Base-by-base conservation (phyloP, 371 early-diverging fungal species). In the Gilbertella persicaria region DNA sequence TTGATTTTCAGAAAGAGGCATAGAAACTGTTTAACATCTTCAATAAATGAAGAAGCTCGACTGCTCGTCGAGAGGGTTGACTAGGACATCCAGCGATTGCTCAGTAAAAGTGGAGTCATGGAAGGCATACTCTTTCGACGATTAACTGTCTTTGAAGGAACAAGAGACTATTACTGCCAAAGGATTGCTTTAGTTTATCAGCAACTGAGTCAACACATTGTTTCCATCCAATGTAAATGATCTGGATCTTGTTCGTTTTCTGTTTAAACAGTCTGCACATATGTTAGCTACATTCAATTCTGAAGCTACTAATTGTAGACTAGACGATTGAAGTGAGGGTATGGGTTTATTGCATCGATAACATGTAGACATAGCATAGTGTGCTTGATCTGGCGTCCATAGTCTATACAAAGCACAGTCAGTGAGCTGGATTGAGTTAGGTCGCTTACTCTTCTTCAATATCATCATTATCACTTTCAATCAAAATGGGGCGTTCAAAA, bases 391-490 rank as follows among this genome's bases (percentile, higher is more conserved):
- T 2, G 53, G 53, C 12, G 29, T 36, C 1, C 26, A 5, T 10
- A 49, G 10, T 37, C 60, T 60, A 46, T 19, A 10, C 13, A 42
- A 17, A 35, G 36, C 21, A 2, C n/a, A 35, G 2, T 16, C 17
- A 35, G 19, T 23, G 6, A 35, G 8, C 26, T 16, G 7, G 5
- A 9, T 47, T 9, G 14, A 13, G 23, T 25, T n/a, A 13, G 14
- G 14, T 39, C 4, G 5, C 50, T 38, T 55, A 61, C 61, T 61
- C 61, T 51, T 58, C 54, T 42, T 57, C 57, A 5, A 62, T 43
- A 21, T 56, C 63, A 23, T 63, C 63, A 45, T 54, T 53, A 30
- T 63, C 53, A 20, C 58, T 57, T 50, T 63, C 63, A 40, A 63
- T 61, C 5, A 61, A 28, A 23, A 61, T 61, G 14, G 61, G 61